Percentiles rank a stretch among this genome's conserved stretches.
Conservation (phyloP, 225 moss, liverwort and hornwort species). For the Straminergon stramineum region DNA sequence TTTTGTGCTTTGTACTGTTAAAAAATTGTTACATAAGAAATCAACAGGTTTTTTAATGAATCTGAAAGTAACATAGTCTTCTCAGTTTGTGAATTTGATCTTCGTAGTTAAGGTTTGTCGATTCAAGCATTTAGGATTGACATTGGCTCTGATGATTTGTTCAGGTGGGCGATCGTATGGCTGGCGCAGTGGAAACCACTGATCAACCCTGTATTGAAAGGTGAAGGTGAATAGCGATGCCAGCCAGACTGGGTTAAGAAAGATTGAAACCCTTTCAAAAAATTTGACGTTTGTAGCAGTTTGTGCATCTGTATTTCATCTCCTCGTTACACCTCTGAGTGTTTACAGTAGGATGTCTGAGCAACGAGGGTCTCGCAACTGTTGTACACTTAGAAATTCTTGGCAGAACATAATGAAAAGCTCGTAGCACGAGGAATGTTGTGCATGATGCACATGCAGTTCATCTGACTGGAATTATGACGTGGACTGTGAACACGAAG, state of each 20-base stretch:
- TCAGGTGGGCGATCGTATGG: constrained; percentile 89
- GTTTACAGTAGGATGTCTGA: background rate
- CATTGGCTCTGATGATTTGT: background rate
- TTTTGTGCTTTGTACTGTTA: background rate
- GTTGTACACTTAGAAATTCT: background rate
- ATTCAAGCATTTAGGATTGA: background rate
- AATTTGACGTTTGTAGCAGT: background rate
- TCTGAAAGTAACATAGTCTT: background rate
- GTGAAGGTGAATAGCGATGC: constrained; percentile 53
- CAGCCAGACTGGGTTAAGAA: background rate
- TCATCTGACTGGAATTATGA: background rate
- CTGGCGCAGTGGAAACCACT: constrained; percentile 78
- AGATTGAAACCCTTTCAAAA: background rate
- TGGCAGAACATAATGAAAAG: background rate
- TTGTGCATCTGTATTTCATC: background rate
- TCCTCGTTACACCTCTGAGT: background rate
- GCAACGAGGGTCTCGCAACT: background rate
- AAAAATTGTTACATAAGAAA: background rate
- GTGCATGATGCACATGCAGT: background rate
- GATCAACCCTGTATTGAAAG: constrained; percentile 70
- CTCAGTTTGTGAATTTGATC: background rate
- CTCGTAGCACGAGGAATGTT: background rate
- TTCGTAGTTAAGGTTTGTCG: background rate
- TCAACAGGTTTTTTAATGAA: background rate
- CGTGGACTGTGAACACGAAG: background rate